phyloP scores from a whole-genome alignment of 2,329 filamentous ascomycete species.

The Colletotrichum magnum region DNA sequence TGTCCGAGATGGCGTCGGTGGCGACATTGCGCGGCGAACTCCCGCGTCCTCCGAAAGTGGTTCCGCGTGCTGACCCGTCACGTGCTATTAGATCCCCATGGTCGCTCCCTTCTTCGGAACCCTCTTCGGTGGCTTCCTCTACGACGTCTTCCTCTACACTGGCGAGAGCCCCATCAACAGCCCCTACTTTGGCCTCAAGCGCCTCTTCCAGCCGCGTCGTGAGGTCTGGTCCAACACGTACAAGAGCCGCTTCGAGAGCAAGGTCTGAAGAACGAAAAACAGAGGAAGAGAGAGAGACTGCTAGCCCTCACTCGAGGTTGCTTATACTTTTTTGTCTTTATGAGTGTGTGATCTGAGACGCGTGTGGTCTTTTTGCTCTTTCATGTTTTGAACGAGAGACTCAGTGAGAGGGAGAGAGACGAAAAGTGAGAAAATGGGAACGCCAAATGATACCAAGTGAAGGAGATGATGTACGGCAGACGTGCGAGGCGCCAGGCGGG shows the following conservation, averaged over 20 bases:
- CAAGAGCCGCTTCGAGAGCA: constrained; percentile 21
- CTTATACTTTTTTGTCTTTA: neutral
- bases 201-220: constrained; percentile 56
- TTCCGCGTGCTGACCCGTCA: constrained; percentile 9
- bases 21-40: constrained; percentile 11
- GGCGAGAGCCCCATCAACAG: constrained; percentile 80
- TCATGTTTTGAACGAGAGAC: neutral
- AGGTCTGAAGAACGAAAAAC: neutral
- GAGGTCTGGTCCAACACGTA: constrained; percentile 49
- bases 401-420: neutral
- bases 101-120: constrained; percentile 78
- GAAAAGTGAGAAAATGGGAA: neutral
- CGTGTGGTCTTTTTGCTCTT: neutral
- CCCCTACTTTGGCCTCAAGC: constrained; percentile 74
- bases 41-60: neutral
- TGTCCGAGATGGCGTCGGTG: constrained; percentile 2
- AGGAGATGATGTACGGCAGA: neutral
- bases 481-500: too few relatives aligned
- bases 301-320: neutral
- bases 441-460: neutral
- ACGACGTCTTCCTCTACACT: constrained; percentile 78
- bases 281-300: too few relatives aligned
- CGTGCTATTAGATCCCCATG: constrained; percentile 73
- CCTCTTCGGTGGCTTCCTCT: constrained; percentile 75
- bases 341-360: neutral